Evolutionary conservation across 352 stramenopile species (phyloP).

Genomic region (Globisporangium okanoganense): DNA sequence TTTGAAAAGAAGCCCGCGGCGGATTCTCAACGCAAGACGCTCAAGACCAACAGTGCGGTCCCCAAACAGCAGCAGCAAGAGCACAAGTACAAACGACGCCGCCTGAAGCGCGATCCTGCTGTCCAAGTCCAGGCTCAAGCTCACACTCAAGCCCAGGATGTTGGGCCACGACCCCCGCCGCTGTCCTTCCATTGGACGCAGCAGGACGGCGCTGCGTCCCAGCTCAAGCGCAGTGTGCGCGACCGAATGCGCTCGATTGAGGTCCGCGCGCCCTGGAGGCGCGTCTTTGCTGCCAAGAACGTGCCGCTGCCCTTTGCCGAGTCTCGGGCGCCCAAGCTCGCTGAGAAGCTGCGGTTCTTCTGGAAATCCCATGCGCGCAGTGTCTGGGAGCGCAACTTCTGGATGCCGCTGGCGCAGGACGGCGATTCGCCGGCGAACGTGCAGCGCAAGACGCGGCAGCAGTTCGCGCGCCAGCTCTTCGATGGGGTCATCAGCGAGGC

Average conservation of each 20-base stretch:
- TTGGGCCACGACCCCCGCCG: background rate
- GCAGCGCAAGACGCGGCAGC: slow-evolving; percentile 31
- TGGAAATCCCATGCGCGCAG: slow-evolving; percentile 29
- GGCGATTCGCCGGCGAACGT: slow-evolving; percentile 14
- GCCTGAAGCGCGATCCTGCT: background rate
- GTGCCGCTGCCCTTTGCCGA: slow-evolving; percentile 41
- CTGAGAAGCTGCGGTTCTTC: slow-evolving; percentile 27
- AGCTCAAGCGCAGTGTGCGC: background rate
- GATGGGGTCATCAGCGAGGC: slow-evolving; percentile 26
- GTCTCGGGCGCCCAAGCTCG: slow-evolving; percentile 14
- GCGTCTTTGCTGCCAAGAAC: slow-evolving; percentile 16
- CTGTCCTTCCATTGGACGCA: background rate
- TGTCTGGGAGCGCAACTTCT: slow-evolving; percentile 62
- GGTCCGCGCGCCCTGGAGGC: slow-evolving; percentile 29
- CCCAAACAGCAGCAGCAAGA: background rate
- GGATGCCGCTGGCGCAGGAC: slow-evolving; percentile 19
- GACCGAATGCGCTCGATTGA: slow-evolving; percentile 20
- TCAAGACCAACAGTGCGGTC: background rate
- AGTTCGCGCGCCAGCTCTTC: slow-evolving; percentile 28
- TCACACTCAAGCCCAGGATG: background rate
- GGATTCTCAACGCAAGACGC: background rate
- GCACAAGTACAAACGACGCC: background rate
- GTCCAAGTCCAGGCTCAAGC: background rate
- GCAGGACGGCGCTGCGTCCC: background rate
- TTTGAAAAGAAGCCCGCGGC: background rate